phyloP scores from a whole-genome alignment of 2,329 filamentous ascomycete species.

The Ilyonectria sp. region DNA sequence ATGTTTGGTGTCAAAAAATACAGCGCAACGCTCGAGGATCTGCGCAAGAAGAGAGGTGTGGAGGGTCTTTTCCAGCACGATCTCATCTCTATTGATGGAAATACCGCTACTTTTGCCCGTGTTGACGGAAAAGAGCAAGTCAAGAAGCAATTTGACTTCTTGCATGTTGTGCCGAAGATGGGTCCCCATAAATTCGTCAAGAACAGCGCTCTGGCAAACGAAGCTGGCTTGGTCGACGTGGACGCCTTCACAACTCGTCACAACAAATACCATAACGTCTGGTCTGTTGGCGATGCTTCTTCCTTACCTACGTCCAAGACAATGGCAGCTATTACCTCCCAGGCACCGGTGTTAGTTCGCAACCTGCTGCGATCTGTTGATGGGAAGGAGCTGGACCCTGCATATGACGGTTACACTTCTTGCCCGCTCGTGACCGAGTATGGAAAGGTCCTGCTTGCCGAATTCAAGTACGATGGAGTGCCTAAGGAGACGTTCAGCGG shows the following conservation, averaged over 20 bases:
- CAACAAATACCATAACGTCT: conserved; percentile 69
- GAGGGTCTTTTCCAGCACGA: conserved; percentile 73
- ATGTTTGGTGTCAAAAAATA: conserved; percentile 77
- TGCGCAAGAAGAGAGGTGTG: conserved; percentile 68
- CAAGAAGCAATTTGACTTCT: conserved; percentile 65
- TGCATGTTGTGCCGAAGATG: conserved; percentile 74
- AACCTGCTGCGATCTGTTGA: conserved; percentile 63
- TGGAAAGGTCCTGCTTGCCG: conserved; percentile 74
- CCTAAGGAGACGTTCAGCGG: conserved; percentile 75
- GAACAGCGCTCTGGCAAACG: conserved; percentile 68
- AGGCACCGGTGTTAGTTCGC: conserved; percentile 65
- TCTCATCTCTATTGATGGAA: conserved; percentile 66
- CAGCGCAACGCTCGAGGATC: conserved; percentile 65
- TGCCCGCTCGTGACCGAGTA: conserved; percentile 70
- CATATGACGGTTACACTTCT: conserved; percentile 70
- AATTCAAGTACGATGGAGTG: conserved; percentile 76
- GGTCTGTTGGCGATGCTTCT: conserved; percentile 72
- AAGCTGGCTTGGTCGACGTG: conserved; percentile 71
- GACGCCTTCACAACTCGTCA: conserved; percentile 67
- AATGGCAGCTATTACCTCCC: conserved; percentile 65
- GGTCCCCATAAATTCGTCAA: conserved; percentile 69
- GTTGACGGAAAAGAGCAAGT: conserved; percentile 62
- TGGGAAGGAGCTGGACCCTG: conserved; percentile 60
- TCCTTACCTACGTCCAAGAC: conserved; percentile 72
- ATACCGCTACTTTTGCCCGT: conserved; percentile 65